A percentile compares a stretch with the other conserved stretches of the same genome.
Evolutionary conservation across 306 rosid genomes (phyloP).

Genomic region (Echinosophora koreensis): DNA sequence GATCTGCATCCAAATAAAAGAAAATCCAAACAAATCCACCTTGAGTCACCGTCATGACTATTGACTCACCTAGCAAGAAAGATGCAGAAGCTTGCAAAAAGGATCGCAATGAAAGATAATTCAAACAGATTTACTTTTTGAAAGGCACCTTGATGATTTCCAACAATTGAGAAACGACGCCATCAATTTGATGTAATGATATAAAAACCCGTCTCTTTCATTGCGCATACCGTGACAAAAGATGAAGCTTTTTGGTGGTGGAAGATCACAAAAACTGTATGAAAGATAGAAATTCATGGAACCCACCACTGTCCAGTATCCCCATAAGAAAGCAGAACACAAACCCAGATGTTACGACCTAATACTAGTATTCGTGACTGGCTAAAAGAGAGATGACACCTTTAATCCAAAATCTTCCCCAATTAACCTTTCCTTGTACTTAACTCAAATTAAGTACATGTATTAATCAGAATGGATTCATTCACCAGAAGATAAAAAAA

Average conservation of each 20-base stretch:
- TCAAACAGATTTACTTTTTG: neutral
- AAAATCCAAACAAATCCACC: constrained; percentile 1
- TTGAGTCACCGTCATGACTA: neutral
- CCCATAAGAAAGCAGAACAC: neutral
- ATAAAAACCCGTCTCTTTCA: neutral
- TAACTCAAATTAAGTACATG: too few relatives aligned
- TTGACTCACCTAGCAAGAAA: neutral
- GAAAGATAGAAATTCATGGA: constrained; percentile 7
- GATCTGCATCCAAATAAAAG: neutral
- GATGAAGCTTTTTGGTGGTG: neutral
- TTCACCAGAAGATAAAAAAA: too few relatives aligned
- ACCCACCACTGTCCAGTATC: neutral
- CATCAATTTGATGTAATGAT: neutral
- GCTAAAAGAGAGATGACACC: too few relatives aligned
- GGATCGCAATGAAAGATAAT: neutral
- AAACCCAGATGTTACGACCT: neutral
- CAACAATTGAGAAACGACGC: neutral
- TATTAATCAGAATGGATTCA: too few relatives aligned
- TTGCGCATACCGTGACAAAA: constrained; percentile 30
- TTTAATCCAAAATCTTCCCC: too few relatives aligned
- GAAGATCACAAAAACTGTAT: constrained; percentile 14
- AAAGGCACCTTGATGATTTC: constrained; percentile 13
- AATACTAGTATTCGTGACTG: too few relatives aligned
- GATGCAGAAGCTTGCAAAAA: too few relatives aligned
- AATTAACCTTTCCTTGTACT: too few relatives aligned